phyloP scores from a whole-genome alignment of 331 rosid species.

The Malus hybrid region DNA sequence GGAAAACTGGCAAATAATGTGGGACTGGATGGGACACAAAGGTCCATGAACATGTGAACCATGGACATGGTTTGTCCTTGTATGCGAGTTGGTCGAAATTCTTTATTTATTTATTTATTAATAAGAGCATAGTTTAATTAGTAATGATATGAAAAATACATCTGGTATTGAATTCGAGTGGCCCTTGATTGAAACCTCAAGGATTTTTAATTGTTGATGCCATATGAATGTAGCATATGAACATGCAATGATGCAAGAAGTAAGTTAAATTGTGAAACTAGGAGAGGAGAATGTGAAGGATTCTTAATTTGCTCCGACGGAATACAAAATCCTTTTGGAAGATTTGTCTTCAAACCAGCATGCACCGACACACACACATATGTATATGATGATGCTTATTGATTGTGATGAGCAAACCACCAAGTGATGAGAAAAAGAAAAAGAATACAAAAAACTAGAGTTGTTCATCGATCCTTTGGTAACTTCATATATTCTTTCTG shows the following conservation, averaged over 20 bases:
- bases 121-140: background rate
- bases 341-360: background rate
- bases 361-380: background rate
- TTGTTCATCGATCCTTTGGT: too few species aligned
- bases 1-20: background rate
- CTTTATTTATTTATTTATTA: background rate
- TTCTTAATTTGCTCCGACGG: background rate
- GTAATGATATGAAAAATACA: background rate
- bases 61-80: background rate
- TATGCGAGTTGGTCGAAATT: background rate
- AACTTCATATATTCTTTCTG: too few species aligned
- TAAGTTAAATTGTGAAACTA: too few species aligned
- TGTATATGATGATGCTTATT: background rate
- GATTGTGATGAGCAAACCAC: background rate
- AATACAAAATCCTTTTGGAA: background rate
- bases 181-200: too few species aligned
- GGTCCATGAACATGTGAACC: conserved; percentile 10
- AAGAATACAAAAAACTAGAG: too few species aligned
- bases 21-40: background rate
- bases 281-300: background rate
- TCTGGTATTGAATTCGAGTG: background rate
- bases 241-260: too few species aligned
- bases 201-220: too few species aligned
- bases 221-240: too few species aligned
- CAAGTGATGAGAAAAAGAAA: background rate